These are phyloP conservation scores for Tillandsia leiboldiana DNA, from an alignment of 176 grass and related monocot species.

Conservation along the genomic window DNA sequence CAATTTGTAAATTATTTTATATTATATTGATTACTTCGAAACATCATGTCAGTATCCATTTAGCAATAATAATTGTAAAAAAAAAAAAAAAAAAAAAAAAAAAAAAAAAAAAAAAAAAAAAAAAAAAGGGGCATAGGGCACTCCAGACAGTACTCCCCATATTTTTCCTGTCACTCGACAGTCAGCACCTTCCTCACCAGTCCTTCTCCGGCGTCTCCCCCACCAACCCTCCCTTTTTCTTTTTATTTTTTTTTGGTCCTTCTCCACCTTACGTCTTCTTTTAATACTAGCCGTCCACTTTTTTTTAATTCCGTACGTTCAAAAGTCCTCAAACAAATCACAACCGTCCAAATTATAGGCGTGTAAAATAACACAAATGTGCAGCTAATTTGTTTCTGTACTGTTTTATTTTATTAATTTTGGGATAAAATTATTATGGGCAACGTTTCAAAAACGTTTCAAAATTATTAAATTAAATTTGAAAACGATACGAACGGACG, in stretches of 20 bases:
- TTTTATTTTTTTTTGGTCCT: neutral
- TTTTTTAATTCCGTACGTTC: neutral
- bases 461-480: no score
- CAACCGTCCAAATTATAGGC: neutral
- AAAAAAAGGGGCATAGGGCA: no score
- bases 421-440: no score
- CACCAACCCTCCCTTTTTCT: neutral
- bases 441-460: no score
- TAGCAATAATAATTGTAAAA: no score
- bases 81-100: no score
- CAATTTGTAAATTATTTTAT: no score
- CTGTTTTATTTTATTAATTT: neutral
- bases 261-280: neutral
- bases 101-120: no score
- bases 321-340: neutral
- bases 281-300: neutral
- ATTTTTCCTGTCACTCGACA: conserved; percentile 3
- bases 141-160: neutral
- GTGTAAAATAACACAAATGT: neutral
- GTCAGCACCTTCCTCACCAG: conserved; percentile 3
- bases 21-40: no score
- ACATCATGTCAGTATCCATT: no score
- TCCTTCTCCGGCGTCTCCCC: neutral
- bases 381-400: neutral
- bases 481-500: no score